phyloP scores from a whole-genome alignment of 192 early-diverging fungal species.

The Jimgerdemannia flammicorona region DNA sequence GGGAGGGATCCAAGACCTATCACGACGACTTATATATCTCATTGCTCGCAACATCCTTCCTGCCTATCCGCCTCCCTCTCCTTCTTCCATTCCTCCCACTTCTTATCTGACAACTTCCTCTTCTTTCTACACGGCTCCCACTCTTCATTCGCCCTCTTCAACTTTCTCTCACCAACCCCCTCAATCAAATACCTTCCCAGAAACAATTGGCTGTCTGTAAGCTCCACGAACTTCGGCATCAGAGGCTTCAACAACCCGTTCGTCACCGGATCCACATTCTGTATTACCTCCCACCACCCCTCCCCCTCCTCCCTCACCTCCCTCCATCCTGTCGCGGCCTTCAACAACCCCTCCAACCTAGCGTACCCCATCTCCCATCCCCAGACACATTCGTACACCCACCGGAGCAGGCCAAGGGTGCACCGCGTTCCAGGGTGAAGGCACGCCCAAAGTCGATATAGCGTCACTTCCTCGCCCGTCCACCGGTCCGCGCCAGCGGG shows the following conservation, averaged over 20 bases:
- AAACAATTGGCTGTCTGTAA: neutral
- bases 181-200: neutral
- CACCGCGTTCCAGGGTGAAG: neutral
- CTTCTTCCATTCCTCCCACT: neutral
- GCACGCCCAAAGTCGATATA: neutral
- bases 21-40: neutral
- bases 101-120: neutral
- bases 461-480: neutral
- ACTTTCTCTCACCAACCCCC: neutral
- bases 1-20: neutral
- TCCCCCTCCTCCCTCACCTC: neutral
- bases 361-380: neutral
- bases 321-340: neutral
- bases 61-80: neutral
- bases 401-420: neutral
- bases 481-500: neutral
- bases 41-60: neutral
- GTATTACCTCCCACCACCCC: neutral
- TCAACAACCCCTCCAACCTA: neutral
- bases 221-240: neutral
- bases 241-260: neutral
- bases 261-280: neutral
- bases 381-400: neutral
- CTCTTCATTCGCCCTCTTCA: neutral
- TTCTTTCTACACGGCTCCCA: neutral